Base-by-base conservation (phyloP, 2,329 filamentous ascomycete species). In the Epichloe sibirici region DNA sequence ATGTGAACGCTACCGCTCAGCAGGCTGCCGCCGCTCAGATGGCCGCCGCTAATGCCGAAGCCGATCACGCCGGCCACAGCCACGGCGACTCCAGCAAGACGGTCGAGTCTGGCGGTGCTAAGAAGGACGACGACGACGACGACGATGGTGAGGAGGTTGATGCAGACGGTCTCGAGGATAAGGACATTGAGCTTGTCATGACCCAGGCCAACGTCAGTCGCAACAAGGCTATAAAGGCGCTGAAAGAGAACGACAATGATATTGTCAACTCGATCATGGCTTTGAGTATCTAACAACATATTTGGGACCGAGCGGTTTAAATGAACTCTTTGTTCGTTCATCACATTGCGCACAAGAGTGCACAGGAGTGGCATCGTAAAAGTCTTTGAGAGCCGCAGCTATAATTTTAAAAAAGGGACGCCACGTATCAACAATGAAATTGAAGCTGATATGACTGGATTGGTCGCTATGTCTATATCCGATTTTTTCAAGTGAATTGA, bases 261-360 rank as follows among this genome's bases (percentile, higher is more conserved):
- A 98, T 98, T 76, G 93, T 98, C 79, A 98, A 98, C 81, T 96
- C 93, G 65, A 98, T 98, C 77, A 98, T 98, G 93, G 90, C 91
- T 63, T 77, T 98, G 71, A 90, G 86, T 78, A 84, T 89, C 79
- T 90, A 77, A 69, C 51, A 53, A 56, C 57, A 39, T 7, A 8
- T 31, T 44, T 37, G 31, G 51, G 9, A 17, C 11, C 34, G 13
- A 53, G 49, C 46, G 51, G 50, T 45, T 52, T 51, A 45, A 49
- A 45, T 46, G 39, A 49, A 49, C 34, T 4, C 4, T 43, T 45
- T 25, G 45, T 48, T 49, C 42, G 31, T 48, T 57, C 59, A 15
- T 21, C 58, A 61, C 56, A 55, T 52, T 58, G 58, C 59, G 58
- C 60, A 59, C 47, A 42, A 56, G 54, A 59, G 44, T 53, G 45